phyloP scores from a whole-genome alignment of 805 yeast species.

The Jamesozyma lodderae region DNA sequence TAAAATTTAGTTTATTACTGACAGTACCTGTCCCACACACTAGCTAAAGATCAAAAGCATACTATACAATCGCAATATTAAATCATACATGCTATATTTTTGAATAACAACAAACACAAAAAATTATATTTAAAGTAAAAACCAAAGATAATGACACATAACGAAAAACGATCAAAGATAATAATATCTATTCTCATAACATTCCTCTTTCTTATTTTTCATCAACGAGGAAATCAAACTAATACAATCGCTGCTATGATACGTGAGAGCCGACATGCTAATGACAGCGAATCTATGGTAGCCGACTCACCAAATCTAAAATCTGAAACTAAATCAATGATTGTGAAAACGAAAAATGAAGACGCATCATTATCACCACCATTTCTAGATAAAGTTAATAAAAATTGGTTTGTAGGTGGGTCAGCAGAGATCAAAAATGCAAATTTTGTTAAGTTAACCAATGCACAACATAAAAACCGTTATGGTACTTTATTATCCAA shows the following conservation, averaged over 20 bases:
- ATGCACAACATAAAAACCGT: conserved; percentile 7
- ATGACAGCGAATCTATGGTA: too few species aligned
- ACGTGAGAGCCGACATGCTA: too few species aligned
- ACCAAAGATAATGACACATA: too few species aligned
- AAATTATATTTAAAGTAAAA: neutral
- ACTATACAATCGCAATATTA: too few species aligned
- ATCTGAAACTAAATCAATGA: neutral
- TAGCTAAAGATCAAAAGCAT: too few species aligned
- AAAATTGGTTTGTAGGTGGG: conserved; percentile 25
- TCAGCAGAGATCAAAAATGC: conserved; percentile 22
- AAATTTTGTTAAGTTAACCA: conserved; percentile 18
- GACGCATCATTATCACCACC: conserved; percentile 25
- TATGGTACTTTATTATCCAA: conserved; percentile 25
- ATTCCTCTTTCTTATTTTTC: neutral
- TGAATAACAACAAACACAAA: neutral
- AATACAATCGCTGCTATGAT: too few species aligned
- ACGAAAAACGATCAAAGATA: neutral
- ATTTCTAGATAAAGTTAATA: conserved; percentile 24
- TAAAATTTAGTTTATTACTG: too few species aligned
- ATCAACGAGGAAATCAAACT: neutral
- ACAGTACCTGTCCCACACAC: too few species aligned
- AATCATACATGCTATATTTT: too few species aligned
- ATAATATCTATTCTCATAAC: neutral
- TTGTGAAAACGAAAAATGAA: conserved; percentile 12
- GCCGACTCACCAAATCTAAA: too few species aligned